Base-by-base conservation (phyloP, 306 rosid genomes). In the Dryas alaskensis region DNA sequence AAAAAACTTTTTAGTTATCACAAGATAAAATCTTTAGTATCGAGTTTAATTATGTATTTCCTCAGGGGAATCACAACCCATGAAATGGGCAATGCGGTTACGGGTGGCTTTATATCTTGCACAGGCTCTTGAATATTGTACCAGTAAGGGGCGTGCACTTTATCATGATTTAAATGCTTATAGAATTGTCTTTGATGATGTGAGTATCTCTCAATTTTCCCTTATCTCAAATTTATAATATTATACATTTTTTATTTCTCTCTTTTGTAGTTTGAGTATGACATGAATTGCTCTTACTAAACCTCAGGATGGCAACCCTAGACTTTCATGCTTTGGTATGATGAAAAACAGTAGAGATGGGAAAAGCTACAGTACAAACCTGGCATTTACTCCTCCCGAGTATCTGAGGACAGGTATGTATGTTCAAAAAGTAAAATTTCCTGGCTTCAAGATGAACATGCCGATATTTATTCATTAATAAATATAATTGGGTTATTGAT, bases 341-440 rank as follows among this genome's bases (percentile, higher is more conserved):
- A 93, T 91, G 96, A 93, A 93, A 86, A 93, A 94, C 78, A 91
- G 98, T 79, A 83, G 95, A 82, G 98, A 94, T 80, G 98, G 98
- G 60, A 94, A 92, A 84, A 94, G 95, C 85, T 94, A 89, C 85
- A 91, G 98, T 75, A 93, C 98, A 6, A 93, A 93, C 74, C 82
- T 93, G 86, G 97, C 98, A 40, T 94, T 91, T 79, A 94, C 98
- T 67, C 97, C 97, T 39, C 96, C 98, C 0, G 97, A 93, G 83
- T 93, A 91, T 81, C 82, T 93, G 53, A 89, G 92, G 74, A 93
- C 97, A 81, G 96, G 98, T 93, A 83, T 50, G 48, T 49, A 49
- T 51, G 63, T 43, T 43, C 47, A 22, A 39, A 63, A 73, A 49
- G 19, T 44, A 48, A 7, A 68, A n/a, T 54, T 54, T 44, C 79